Conservation (phyloP, 2,329 filamentous ascomycete genomes). For the Talaromyces verruculosus region DNA sequence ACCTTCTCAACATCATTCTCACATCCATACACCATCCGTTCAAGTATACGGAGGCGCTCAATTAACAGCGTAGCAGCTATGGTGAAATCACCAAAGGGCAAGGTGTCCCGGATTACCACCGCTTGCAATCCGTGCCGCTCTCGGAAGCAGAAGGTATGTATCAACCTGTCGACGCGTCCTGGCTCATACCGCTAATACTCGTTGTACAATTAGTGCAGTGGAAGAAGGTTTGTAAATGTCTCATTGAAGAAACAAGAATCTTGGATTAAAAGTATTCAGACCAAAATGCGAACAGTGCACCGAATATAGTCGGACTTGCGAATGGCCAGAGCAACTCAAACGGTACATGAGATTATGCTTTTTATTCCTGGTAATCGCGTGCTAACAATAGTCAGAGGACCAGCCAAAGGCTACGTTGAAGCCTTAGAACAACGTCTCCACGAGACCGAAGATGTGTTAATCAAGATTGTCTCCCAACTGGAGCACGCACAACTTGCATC, state of each 20-base stretch:
- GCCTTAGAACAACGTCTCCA: conserved; percentile 45
- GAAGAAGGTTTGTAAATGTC: conserved; percentile 35
- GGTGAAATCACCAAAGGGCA: conserved; percentile 25
- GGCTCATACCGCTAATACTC: neutral
- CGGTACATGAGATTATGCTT: conserved; percentile 28
- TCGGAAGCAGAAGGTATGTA: conserved; percentile 45
- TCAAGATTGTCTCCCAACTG: conserved; percentile 39
- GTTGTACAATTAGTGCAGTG: conserved; percentile 36
- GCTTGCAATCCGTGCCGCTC: conserved; percentile 45
- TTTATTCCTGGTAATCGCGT: neutral
- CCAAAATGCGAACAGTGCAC: conserved; percentile 40
- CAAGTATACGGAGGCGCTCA: neutral
- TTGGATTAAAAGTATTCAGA: conserved; percentile 25
- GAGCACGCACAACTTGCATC: conserved; percentile 34
- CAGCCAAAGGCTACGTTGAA: conserved; percentile 50
- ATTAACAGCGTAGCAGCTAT: neutral
- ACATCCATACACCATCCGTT: neutral
- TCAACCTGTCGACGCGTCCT: neutral
- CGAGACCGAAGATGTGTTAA: conserved; percentile 43
- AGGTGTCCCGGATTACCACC: conserved; percentile 39
- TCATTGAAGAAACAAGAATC: conserved; percentile 19
- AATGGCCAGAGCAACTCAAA: conserved; percentile 42
- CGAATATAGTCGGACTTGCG: conserved; percentile 35
- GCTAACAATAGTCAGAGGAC: conserved; percentile 36
- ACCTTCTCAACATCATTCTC: neutral